A percentile compares a stretch with the other conserved stretches of the same genome.
These are phyloP conservation scores for Taiwanofungus camphoratus DNA, from an alignment of 1,284 basidiomycete genomes.

Conservation along the genomic window DNA sequence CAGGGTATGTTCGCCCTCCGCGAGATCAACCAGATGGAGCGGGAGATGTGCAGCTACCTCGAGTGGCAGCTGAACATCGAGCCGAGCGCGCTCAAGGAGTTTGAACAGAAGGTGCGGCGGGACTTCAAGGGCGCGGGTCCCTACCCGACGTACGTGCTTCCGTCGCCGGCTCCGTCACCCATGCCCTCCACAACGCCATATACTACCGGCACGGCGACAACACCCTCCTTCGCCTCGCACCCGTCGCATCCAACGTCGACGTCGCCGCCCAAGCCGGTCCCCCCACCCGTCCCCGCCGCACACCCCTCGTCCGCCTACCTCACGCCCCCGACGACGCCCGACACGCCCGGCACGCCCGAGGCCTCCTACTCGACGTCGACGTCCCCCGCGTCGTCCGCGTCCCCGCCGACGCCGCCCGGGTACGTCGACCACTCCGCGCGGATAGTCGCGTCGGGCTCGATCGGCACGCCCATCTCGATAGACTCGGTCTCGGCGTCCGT, in stretches of 20 bases:
- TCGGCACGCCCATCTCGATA: slow-evolving; percentile 28
- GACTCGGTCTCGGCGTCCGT: slow-evolving; percentile 10
- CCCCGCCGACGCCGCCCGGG: slow-evolving; percentile 48
- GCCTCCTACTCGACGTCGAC: slow-evolving; percentile 43
- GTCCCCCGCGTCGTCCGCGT: slow-evolving; percentile 49
- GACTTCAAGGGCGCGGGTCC: slow-evolving; percentile 55
- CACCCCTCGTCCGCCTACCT: background rate
- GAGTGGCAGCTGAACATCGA: slow-evolving; percentile 88
- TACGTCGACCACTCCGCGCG: slow-evolving; percentile 40
- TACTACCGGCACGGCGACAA: slow-evolving; percentile 31
- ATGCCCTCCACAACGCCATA: slow-evolving; percentile 41
- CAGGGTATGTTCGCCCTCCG: slow-evolving; percentile 87
- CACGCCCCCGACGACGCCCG: slow-evolving; percentile 25
- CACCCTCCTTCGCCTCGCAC: slow-evolving; percentile 38
- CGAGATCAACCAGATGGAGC: slow-evolving; percentile 95
- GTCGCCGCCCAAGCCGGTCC: slow-evolving; percentile 31
- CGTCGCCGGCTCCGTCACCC: slow-evolving; percentile 47
- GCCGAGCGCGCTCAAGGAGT: slow-evolving; percentile 56
- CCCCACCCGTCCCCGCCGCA: slow-evolving; percentile 1
- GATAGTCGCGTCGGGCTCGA: slow-evolving; percentile 38
- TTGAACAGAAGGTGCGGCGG: slow-evolving; percentile 54
- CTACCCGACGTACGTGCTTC: slow-evolving; percentile 55
- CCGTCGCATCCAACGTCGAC: too few species aligned
- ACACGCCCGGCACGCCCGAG: slow-evolving; percentile 43
- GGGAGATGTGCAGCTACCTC: slow-evolving; percentile 89